Evolutionary conservation across 2,329 filamentous ascomycete genomes (phyloP), one percentile per base, ranked within the genome.

Genomic region (Xylaria sp.): DNA sequence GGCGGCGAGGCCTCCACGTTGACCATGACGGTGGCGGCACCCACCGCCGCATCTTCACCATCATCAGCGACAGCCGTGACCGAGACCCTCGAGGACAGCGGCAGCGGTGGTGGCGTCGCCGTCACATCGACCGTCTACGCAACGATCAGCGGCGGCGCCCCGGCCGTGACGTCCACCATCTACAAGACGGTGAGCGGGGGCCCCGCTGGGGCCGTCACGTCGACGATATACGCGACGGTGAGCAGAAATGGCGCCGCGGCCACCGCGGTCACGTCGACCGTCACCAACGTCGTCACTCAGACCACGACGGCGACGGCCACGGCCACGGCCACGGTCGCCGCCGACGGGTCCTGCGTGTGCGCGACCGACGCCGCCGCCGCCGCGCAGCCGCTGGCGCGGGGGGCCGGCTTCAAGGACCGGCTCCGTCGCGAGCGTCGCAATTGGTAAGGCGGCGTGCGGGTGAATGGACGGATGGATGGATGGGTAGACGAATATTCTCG

Each of bases 191-290:
- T n/a, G n/a, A n/a, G n/a, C n/a, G 50, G 44, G 6, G 54, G 46
- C 2, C 42, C 59, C 4, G 42, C 54, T 2, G 53, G 60, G 4
- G 60, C 59, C 29, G n/a, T 52, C 2, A 58, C 58, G 1, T 58
- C 60, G 2, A 63, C 60, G 17, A 52, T 50, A 7, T 63, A 59
- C 51, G 41, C 52, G 7, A 58, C 58, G 1, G 51, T 63, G 39
- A 53, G 45, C 4, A 54, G 52, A 7, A 50, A 50, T 44, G 56
- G 56, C 29, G 58, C 60, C 17, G 26, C 9, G 29, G 3, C 16
- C 11, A 34, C 24, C 11, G 24, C 24, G 11, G 24, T 26, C 24
- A 26, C 24, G 11, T 26, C 24, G 6, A 26, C 24, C 24, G 24
- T 26, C 24, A 26, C 24, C 29, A 34, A 13, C 29, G 9, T 13